Conservation (phyloP, 2,329 filamentous ascomycete species). For the Aphanocladium album region DNA sequence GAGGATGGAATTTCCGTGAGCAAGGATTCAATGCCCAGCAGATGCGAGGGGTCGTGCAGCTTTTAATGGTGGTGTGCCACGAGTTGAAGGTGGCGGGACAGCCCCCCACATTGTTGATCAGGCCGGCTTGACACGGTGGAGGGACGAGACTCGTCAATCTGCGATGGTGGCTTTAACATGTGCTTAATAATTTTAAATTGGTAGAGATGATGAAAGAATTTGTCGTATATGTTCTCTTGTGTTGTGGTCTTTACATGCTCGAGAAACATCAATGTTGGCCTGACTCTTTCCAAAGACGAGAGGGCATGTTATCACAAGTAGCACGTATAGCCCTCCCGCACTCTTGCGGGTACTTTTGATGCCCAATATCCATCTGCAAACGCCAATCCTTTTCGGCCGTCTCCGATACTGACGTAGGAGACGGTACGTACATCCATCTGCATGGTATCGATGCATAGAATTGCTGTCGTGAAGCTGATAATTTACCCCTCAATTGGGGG, state of each 20-base stretch:
- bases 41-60: background rate
- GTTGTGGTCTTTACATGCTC: no score
- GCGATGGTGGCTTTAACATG: background rate
- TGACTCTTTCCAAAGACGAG: no score
- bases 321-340: no score
- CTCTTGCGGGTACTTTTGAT: constrained; percentile 1
- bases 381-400: background rate
- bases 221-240: no score
- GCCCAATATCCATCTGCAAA: background rate
- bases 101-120: background rate
- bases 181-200: no score
- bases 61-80: background rate
- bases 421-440: background rate
- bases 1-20: no score
- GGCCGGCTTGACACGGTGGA: background rate
- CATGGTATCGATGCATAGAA: background rate
- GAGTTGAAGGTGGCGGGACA: background rate
- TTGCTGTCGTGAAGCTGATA: background rate
- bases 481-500: background rate
- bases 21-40: background rate
- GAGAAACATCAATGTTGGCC: no score
- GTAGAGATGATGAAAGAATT: no score
- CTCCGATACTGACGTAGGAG: background rate
- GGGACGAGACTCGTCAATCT: background rate
- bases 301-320: no score